Evolutionary conservation across 352 stramenopile species (phyloP).

Genomic region (Pythium rhizo-oryzae): DNA sequence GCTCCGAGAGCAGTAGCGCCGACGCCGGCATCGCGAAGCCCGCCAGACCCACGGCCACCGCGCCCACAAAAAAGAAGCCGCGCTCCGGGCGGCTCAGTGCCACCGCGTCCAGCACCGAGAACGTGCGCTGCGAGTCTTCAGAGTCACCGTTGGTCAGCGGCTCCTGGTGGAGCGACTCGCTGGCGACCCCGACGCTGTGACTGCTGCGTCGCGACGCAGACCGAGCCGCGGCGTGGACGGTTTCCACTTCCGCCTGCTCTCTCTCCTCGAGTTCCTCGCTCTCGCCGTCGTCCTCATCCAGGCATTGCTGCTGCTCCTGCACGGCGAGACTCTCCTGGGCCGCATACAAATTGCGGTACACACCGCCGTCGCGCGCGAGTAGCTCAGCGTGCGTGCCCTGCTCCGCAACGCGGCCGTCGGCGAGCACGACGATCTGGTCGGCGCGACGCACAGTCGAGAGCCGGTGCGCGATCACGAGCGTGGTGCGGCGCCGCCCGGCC

Average conservation of each 20-base stretch:
- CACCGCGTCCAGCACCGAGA: background rate
- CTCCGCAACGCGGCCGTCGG: slow-evolving; percentile 24
- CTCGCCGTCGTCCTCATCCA: background rate
- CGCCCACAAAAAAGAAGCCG: slow-evolving; percentile 52
- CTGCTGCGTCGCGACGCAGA: too few relatives aligned
- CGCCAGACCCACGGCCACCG: slow-evolving; percentile 45
- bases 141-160: too few relatives aligned
- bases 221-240: too few relatives aligned
- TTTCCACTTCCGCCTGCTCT: too few relatives aligned
- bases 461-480: slow-evolving; percentile 35
- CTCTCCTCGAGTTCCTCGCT: too few relatives aligned
- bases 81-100: background rate
- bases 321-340: background rate
- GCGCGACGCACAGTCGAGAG: slow-evolving; percentile 9
- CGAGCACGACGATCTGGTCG: slow-evolving; percentile 33
- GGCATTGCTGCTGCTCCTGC: background rate
- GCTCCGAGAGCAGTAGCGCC: slow-evolving; percentile 22
- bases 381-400: slow-evolving; percentile 25
- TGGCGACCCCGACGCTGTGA: too few relatives aligned
- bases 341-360: slow-evolving; percentile 15
- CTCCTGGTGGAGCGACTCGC: too few relatives aligned
- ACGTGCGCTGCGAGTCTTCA: background rate
- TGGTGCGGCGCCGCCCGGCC: slow-evolving; percentile 24
- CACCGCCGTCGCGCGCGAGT: slow-evolving; percentile 7
- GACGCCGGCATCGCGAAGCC: slow-evolving; percentile 18